Conservation (phyloP, 805 yeast genomes). For the Teunomyces gatunensis region DNA sequence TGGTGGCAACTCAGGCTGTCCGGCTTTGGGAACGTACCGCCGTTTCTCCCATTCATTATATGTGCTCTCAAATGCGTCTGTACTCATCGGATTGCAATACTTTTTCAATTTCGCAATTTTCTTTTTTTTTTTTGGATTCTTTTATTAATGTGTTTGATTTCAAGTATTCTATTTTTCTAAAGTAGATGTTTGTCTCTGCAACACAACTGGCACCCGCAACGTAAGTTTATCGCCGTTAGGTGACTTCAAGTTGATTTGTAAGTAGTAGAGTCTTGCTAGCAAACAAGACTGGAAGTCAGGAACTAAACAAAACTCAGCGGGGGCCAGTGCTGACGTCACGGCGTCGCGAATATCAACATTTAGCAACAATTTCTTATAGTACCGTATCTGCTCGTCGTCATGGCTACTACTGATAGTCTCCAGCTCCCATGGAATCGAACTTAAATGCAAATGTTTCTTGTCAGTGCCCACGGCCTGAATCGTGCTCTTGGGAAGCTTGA, state of each 20-base stretch:
- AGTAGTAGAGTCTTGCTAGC: conserved; percentile 33
- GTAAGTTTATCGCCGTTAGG: conserved; percentile 23
- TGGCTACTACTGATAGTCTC: conserved; percentile 8
- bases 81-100: conserved; percentile 11
- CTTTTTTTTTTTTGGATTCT: neutral
- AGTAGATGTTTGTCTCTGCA: conserved; percentile 16
- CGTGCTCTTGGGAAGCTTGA: conserved; percentile 19
- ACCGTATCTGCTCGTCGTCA: conserved; percentile 15
- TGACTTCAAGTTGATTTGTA: conserved; percentile 23
- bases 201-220: conserved; percentile 25
- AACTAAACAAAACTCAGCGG: conserved; percentile 29
- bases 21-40: conserved; percentile 43
- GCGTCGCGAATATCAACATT: conserved; percentile 27
- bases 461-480: conserved; percentile 11
- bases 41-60: conserved; percentile 40
- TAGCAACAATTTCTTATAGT: conserved; percentile 20
- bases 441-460: conserved; percentile 4
- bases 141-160: neutral
- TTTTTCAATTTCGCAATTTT: conserved; percentile 15
- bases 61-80: neutral
- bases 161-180: neutral
- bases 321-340: conserved; percentile 10
- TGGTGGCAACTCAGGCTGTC: conserved; percentile 78
- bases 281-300: conserved; percentile 41
- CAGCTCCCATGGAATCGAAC: conserved; percentile 20